Conservation (phyloP, 768 basidiomycete species). For the Mycena olivaceomarginata region DNA sequence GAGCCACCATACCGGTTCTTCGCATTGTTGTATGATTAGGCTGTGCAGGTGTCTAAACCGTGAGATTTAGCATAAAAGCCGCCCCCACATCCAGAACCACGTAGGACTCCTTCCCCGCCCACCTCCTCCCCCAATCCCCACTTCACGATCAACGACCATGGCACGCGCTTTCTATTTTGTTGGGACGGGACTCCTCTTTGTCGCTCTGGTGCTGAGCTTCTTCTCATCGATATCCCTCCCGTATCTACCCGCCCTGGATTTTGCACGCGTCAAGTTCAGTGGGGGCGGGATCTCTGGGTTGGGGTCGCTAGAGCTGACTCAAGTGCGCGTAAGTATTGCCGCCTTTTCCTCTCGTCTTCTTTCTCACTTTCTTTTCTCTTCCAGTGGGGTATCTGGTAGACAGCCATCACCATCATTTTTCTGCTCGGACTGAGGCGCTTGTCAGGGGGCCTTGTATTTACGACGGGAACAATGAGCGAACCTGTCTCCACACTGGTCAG, state of each 20-base stretch:
- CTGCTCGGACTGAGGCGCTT: background rate
- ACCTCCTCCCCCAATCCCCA: no score
- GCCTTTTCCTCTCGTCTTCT: background rate
- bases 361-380: background rate
- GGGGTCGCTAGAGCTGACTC: background rate
- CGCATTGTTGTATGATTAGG: no score
- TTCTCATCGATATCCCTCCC: conserved; percentile 46
- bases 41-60: no score
- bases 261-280: conserved; percentile 33
- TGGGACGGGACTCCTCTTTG: conserved; percentile 38
- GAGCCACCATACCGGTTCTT: no score
- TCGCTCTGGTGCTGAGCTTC: conserved; percentile 43
- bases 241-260: conserved; percentile 42
- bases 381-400: conserved; percentile 44
- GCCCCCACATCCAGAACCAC: no score
- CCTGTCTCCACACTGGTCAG: conserved; percentile 33
- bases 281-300: background rate
- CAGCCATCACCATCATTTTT: no score
- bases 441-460: conserved; percentile 33
- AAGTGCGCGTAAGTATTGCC: conserved; percentile 35
- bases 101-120: no score
- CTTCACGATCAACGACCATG: conserved; percentile 13
- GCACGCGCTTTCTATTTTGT: conserved; percentile 36
- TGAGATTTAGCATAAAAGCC: no score
- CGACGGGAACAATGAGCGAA: conserved; percentile 11